Evolutionary conservation across 148 eudicot species (phyloP).

Genomic region (Talinum fruticosum): DNA sequence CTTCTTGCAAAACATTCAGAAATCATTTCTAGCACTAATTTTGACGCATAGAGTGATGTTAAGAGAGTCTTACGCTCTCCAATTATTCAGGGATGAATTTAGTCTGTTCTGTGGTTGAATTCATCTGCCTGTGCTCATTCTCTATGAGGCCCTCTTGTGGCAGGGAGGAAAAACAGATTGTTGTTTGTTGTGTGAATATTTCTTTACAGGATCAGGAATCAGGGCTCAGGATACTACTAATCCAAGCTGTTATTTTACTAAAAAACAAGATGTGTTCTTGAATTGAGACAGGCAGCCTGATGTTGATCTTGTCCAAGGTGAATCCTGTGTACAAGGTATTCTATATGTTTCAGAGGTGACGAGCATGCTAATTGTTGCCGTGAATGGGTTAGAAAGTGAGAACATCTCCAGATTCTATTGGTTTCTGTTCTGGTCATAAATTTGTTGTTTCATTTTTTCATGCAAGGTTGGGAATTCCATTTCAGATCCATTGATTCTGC

Average conservation of each 20-base stretch:
- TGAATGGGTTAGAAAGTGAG: not conserved
- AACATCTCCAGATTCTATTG: not conserved
- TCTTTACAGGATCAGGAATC: not conserved
- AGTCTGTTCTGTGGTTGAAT: not conserved
- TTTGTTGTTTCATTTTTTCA: not conserved
- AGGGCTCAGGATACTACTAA: too few relatives aligned
- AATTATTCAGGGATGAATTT: not conserved
- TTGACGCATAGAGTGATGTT: too few relatives aligned
- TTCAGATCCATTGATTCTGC: not conserved
- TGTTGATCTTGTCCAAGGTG: not conserved
- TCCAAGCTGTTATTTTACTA: not conserved
- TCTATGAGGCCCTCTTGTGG: not conserved
- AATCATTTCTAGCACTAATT: too few relatives aligned
- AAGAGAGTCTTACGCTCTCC: not conserved
- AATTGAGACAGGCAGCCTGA: not conserved
- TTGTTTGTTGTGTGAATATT: not conserved
- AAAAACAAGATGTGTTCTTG: not conserved
- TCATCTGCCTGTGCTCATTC: not conserved
- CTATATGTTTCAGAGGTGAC: not conserved
- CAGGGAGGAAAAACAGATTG: not conserved
- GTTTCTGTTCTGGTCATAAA: not conserved
- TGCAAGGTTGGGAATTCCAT: not conserved
- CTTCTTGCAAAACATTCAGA: too few relatives aligned
- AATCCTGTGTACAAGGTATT: too few relatives aligned
- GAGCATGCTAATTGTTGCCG: not conserved